Base-by-base conservation (phyloP, 352 stramenopile species). In the Halophytophthora batemanensis region DNA sequence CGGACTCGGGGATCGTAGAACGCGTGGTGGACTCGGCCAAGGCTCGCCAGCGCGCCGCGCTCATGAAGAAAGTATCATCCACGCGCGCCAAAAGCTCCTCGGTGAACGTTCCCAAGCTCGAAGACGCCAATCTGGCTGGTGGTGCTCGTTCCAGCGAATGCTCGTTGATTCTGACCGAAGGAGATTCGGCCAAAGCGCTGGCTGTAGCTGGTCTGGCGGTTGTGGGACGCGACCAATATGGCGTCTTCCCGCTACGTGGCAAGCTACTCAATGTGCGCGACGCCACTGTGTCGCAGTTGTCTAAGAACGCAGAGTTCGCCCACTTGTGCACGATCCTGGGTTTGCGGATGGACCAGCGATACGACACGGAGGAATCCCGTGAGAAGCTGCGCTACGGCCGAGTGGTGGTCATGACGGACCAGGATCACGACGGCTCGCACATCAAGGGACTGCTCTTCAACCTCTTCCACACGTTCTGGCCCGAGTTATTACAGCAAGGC, bases 381-480 rank as follows among this genome's bases (percentile, higher is more conserved):
- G 55, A 74, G 53, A 84, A 81, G 23, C 77, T 99, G 36, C 91
- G 98, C 18, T 99, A 99, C 60, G 98, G 98, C n/a, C 96, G 97
- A 53, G 74, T 99, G 31, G 96, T 99, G 70, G 97, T 99, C 60
- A 99, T 99, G 98, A 98, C 97, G 6, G 98, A 99, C 83, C 98
- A 99, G 80, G 98, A 99, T 74, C 93, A 98, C 53, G 94, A 98
- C 49, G 96, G 97, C 10, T 98, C 85, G 33, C 97, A 99, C 72
- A 99, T 99, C 81, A 99, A 99, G 71, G 97, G 96, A 2, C 71
- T 99, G 21, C 63, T 98, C 33, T 99, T 99, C 73, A 99, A 99
- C 62, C 93, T 99, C 37, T 96, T 99, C 44, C 97, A 99, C 78
- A 83, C 96, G 43, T 99, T 98, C 62, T 99, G 97, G 97, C 98